Evolutionary conservation across 225 moss, liverwort and hornwort species (phyloP), one percentile per base, ranked within the genome.

Genomic region (Climacium dendroides): DNA sequence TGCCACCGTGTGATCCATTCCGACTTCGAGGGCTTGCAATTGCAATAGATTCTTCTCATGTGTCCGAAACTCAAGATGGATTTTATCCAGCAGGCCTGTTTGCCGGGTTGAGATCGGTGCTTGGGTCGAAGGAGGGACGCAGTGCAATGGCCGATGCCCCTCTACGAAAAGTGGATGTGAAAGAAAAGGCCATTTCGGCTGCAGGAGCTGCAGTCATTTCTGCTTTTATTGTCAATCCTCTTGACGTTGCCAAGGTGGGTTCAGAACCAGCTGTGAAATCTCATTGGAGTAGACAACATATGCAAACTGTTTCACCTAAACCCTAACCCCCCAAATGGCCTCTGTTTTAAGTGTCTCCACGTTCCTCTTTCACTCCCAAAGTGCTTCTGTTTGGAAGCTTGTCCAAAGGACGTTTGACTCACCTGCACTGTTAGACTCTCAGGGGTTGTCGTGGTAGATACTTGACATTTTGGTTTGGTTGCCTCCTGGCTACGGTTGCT

Each of bases 231-330:
- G 92, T 92, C 29, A 94, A 94, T 30, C 94, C 94, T 70, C 90
- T 94, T 57, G 94, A 94, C 73, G 94, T 94, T 80, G 94, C 94
- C 50, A 94, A 94, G 94, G 92, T 91, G 48, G 11, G 89, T 76
- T 65, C 25, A 22, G 26, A 79, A 72, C 48, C 52, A 26, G 32
- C 57, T 88, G 18, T 78, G 20, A 50, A 55, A 76, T 87, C 35
- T 81, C 61, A 32, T 65, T 62, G 28, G 37, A 55, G 80, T 60
- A 52, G 69, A n/a, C 30, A 37, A 8, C 15, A 47, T 48, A 74
- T 81, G 26, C 18, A 30, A 76, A 12, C 11, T 50, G 19, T 28
- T 78, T 59, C 67, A 83, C 53, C 35, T 24, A 63, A 81, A 63
- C 62, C 81, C 81, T 81, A 81, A 35, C 7, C 63, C 82, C 19